Base-by-base conservation (phyloP, 2,329 filamentous ascomycete genomes). In the Teratosphaeriaceae sp. region DNA sequence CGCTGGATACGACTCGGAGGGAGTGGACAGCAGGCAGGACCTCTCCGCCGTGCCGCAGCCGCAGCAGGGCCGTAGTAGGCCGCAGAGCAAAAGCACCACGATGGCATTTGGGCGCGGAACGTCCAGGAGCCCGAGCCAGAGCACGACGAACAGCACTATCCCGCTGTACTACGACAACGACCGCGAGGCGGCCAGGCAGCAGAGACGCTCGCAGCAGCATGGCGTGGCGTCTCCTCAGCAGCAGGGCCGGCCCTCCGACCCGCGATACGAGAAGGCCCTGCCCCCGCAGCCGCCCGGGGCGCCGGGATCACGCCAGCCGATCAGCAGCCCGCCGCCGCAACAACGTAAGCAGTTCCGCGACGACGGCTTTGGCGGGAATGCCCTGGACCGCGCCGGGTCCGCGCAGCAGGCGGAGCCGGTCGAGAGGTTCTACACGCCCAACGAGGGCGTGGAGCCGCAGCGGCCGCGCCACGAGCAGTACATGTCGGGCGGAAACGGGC, bases 81-180 rank as follows among this genome's bases (percentile, higher is more conserved):
- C 58, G 8, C 52, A 53, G 22, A 62, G 57, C 44, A 50, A 66
- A 50, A 62, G 60, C 24, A 16, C 20, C 19, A 34, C 15, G 4
- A 67, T 68, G 63, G 64, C 64, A 4, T 71, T 70, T 49, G 70
- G 69, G 3, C 64, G 65, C 18, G 66, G 66, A 27, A 58, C 65
- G 26, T 67, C 64, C 23, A 60, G 66, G 31, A 66, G 64, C 45
- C 67, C 68, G 39, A 72, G 68, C 56, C 65, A 66, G 51, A 67
- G 65, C 47, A 72, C 68, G 3, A 65, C 61, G 23, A 63, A 63
- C 51, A 69, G 65, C 48, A 65, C 60, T 23, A 62, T 69, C 23
- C 67, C 67, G 6, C 61, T 64, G 5, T 61, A 67, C 39, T 68
- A 69, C 45, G 69, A 72, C 34, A 62, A 60, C 23, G 59, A 63